Conservation (phyloP, 305 asterid genomes). For the Coffea humblotiana region DNA sequence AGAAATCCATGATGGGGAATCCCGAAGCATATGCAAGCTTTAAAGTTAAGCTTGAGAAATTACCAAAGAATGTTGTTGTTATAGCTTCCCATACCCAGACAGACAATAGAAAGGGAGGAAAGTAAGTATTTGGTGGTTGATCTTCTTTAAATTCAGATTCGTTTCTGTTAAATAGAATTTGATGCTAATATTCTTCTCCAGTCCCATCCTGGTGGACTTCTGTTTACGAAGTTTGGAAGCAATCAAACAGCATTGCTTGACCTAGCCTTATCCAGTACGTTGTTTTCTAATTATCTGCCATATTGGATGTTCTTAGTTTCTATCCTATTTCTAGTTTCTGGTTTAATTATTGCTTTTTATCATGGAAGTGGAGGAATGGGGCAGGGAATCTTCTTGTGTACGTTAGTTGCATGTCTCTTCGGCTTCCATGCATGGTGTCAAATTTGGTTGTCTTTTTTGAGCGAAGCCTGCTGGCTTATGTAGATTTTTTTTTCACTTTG, state of each 20-base stretch:
- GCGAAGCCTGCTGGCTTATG: not conserved
- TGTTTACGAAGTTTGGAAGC: conserved; percentile 78
- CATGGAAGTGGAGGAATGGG: not conserved
- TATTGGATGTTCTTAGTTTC: not conserved
- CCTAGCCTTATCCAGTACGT: conserved; percentile 74
- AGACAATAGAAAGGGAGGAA: conserved; percentile 84
- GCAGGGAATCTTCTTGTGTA: not conserved
- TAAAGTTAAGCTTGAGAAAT: conserved; percentile 63
- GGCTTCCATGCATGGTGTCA: not conserved
- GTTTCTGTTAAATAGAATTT: not conserved
- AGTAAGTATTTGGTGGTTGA: conserved; percentile 45
- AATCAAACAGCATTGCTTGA: conserved; percentile 77
- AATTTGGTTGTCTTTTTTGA: not conserved
- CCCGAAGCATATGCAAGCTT: conserved; percentile 63
- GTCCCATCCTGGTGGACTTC: conserved; percentile 75
- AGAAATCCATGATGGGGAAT: conserved; percentile 75
- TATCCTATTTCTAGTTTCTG: not conserved
- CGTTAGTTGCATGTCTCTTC: not conserved
- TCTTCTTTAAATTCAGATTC: not conserved
- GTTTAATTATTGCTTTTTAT: not conserved
- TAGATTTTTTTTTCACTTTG: not conserved
- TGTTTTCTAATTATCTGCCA: conserved; percentile 1
- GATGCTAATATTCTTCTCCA: conserved; percentile 22
- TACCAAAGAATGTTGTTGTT: conserved; percentile 75
- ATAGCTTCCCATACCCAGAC: conserved; percentile 78